Evolutionary conservation across 2,329 filamentous ascomycete genomes (phyloP).

Genomic region (Pseudogymnoascus sp.): DNA sequence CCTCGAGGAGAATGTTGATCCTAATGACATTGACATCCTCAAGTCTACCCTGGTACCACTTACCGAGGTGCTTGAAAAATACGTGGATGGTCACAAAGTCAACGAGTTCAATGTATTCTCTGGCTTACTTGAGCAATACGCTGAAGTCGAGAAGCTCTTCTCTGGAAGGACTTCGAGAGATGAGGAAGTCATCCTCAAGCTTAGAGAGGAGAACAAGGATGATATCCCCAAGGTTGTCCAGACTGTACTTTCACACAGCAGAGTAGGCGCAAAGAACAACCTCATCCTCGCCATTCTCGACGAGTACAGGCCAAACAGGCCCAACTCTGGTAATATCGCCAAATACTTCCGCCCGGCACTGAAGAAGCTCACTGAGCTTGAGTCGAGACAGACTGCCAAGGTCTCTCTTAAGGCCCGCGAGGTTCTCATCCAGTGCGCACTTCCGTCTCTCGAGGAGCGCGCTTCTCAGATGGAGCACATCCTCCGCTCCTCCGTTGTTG

Average conservation of each 20-base stretch:
- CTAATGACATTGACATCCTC: slow-evolving; percentile 66
- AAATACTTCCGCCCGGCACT: slow-evolving; percentile 81
- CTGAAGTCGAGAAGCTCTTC: slow-evolving; percentile 78
- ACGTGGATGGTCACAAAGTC: slow-evolving; percentile 79
- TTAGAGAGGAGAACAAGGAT: slow-evolving; percentile 95
- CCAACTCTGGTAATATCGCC: slow-evolving; percentile 76
- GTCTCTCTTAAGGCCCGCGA: slow-evolving; percentile 95
- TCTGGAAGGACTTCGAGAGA: slow-evolving; percentile 77
- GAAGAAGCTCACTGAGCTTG: slow-evolving; percentile 82
- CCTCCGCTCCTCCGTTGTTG: slow-evolving; percentile 85
- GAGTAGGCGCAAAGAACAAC: slow-evolving; percentile 88
- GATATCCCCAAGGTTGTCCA: slow-evolving; percentile 79
- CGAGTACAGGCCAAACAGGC: slow-evolving; percentile 91
- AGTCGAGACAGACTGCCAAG: slow-evolving; percentile 78
- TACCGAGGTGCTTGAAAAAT: slow-evolving; percentile 68
- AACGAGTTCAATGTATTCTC: slow-evolving; percentile 83
- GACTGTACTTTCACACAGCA: slow-evolving; percentile 87
- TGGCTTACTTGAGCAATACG: slow-evolving; percentile 73
- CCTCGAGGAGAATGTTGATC: slow-evolving; percentile 73
- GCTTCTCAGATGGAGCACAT: slow-evolving; percentile 98
- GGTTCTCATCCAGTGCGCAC: slow-evolving; percentile 91
- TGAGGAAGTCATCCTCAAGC: slow-evolving; percentile 86
- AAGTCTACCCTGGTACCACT: slow-evolving; percentile 69
- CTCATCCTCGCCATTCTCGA: slow-evolving; percentile 86
- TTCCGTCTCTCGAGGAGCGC: slow-evolving; percentile 93